These are phyloP conservation scores for Exophiala alcalophila DNA, from an alignment of 2,329 filamentous ascomycete genomes.

Conservation along the genomic window DNA sequence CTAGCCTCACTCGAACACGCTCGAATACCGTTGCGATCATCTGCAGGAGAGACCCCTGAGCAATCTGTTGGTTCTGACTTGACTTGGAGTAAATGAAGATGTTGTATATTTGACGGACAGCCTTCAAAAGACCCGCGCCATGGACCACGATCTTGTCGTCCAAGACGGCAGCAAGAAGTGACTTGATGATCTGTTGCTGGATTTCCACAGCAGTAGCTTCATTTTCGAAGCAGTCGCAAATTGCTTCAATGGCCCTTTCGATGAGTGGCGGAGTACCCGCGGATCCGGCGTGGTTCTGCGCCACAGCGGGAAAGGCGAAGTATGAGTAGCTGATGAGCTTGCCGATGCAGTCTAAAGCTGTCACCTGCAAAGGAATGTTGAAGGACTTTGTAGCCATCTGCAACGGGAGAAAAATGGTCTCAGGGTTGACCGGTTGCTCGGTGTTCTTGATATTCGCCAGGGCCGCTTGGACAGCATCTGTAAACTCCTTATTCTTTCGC, in stretches of 20 bases:
- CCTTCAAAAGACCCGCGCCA: conserved; percentile 90
- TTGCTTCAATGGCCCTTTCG: conserved; percentile 96
- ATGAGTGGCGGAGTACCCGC: conserved; percentile 67
- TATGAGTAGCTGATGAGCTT: conserved; percentile 99
- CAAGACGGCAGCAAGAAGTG: conserved; percentile 85
- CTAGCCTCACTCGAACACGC: conserved; percentile 78
- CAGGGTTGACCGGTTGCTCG: conserved; percentile 79
- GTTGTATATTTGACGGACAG: conserved; percentile 97
- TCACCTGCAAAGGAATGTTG: conserved; percentile 81
- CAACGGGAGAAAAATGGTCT: conserved; percentile 85
- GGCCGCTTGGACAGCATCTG: conserved; percentile 76
- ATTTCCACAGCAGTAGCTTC: conserved; percentile 89
- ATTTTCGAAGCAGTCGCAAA: conserved; percentile 98
- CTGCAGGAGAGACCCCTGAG: conserved; percentile 93
- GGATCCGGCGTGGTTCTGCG: conserved; percentile 46
- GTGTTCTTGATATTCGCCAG: conserved; percentile 81
- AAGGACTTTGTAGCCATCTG: conserved; percentile 84
- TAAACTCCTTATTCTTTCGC: conserved; percentile 77
- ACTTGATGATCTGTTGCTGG: conserved; percentile 97
- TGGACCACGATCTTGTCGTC: conserved; percentile 99
- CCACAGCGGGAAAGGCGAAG: conserved; percentile 69
- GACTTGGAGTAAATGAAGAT: conserved; percentile 95
- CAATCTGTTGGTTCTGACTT: conserved; percentile 92
- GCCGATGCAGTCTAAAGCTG: conserved; percentile 93
- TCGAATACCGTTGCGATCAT: conserved; percentile 99